Percentiles rank a stretch among this genome's conserved stretches.
Conservation (phyloP, 345 rosid genomes). For the Dipteronia sinensis region DNA sequence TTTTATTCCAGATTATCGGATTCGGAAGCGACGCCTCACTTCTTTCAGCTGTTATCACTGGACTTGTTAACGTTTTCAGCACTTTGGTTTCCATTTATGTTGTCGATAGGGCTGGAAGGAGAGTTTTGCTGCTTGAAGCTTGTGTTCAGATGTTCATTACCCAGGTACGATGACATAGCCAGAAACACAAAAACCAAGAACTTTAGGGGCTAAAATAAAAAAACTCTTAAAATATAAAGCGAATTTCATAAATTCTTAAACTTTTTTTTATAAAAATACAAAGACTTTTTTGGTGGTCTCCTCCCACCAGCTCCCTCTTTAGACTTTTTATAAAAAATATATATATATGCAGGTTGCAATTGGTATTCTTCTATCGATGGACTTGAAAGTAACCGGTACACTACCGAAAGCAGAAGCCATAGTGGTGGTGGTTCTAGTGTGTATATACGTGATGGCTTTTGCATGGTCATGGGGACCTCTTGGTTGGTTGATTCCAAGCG, state of each 20-base stretch:
- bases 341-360: slow-evolving; percentile 30
- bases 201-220: too few relatives aligned
- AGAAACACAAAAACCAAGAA: too few relatives aligned
- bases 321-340: too few relatives aligned
- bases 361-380: slow-evolving; percentile 26
- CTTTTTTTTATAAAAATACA: too few relatives aligned
- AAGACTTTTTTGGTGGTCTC: too few relatives aligned
- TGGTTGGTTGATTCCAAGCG: slow-evolving; percentile 65
- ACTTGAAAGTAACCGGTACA: slow-evolving; percentile 27
- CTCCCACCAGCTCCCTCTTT: too few relatives aligned
- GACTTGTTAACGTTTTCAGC: slow-evolving; percentile 54
- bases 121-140: slow-evolving; percentile 56
- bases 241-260: too few relatives aligned
- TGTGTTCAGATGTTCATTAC: slow-evolving; percentile 49
- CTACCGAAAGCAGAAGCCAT: slow-evolving; percentile 23
- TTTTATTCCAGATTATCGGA: slow-evolving; percentile 70
- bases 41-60: slow-evolving; percentile 65
- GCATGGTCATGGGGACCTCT: slow-evolving; percentile 75
- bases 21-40: slow-evolving; percentile 58
- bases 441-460: slow-evolving; percentile 46
- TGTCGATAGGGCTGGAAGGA: slow-evolving; percentile 62
- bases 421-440: slow-evolving; percentile 39
- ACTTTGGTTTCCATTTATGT: slow-evolving; percentile 59
- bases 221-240: too few relatives aligned
- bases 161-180: slow-evolving; percentile 20